These are phyloP conservation scores for Trametes polyzona DNA, from an alignment of 1,284 basidiomycete species.

Conservation along the genomic window DNA sequence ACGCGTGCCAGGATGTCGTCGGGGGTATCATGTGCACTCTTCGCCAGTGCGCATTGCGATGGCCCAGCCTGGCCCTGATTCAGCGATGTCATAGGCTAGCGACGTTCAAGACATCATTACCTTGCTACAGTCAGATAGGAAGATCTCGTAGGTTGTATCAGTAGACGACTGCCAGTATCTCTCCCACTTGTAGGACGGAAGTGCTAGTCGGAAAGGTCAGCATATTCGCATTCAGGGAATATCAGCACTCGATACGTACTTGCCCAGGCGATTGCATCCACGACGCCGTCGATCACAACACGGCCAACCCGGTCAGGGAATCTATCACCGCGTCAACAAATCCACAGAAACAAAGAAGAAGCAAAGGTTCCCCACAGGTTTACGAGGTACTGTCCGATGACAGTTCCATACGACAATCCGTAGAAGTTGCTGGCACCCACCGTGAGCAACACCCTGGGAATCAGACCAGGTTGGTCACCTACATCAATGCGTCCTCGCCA, in stretches of 20 bases:
- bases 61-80: slow-evolving; percentile 33
- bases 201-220: slow-evolving; percentile 21
- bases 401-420: slow-evolving; percentile 32
- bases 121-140: slow-evolving; percentile 6
- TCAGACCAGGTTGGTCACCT: too few relatives aligned
- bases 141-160: slow-evolving; percentile 37
- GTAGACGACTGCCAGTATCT: slow-evolving; percentile 36
- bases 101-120: background rate
- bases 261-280: slow-evolving; percentile 32
- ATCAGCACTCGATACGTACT: slow-evolving; percentile 27
- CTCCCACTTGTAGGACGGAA: slow-evolving; percentile 41
- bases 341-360: slow-evolving; percentile 32
- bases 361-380: slow-evolving; percentile 25
- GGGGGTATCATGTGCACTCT: slow-evolving; percentile 28
- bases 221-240: background rate
- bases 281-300: slow-evolving; percentile 32
- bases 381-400: slow-evolving; percentile 33
- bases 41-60: slow-evolving; percentile 33
- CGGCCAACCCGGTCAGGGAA: slow-evolving; percentile 32
- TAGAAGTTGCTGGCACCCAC: slow-evolving; percentile 31
- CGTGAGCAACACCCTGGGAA: background rate
- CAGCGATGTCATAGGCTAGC: background rate
- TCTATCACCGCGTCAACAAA: slow-evolving; percentile 8
- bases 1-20: slow-evolving; percentile 35
- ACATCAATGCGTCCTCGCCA: slow-evolving; percentile 46